Percentiles rank a stretch among this genome's conserved stretches.
These are phyloP conservation scores for Pleurotus platypus DNA, from an alignment of 768 basidiomycete species.

Conservation along the genomic window DNA sequence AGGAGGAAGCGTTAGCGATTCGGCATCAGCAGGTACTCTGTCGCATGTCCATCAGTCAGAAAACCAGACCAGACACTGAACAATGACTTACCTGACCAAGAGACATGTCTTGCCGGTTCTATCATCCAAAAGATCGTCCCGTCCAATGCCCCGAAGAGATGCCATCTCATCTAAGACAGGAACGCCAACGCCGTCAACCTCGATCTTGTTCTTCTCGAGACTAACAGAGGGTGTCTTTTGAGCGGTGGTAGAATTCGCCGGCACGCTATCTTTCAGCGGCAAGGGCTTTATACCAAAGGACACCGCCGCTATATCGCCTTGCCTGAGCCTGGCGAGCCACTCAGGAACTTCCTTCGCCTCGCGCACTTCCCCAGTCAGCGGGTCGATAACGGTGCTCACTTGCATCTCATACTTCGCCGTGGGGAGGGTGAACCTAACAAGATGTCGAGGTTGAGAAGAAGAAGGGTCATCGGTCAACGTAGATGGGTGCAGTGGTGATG, in stretches of 20 bases:
- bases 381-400: slow-evolving; percentile 74
- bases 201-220: slow-evolving; percentile 22
- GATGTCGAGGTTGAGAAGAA: slow-evolving; percentile 59
- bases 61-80: not conserved
- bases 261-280: slow-evolving; percentile 11
- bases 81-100: not conserved
- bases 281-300: slow-evolving; percentile 51
- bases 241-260: slow-evolving; percentile 14
- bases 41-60: not conserved
- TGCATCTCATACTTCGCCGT: slow-evolving; percentile 67
- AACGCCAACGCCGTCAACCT: slow-evolving; percentile 47
- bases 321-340: slow-evolving; percentile 66
- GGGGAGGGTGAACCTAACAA: slow-evolving; percentile 75
- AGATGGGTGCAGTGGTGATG: slow-evolving; percentile 78
- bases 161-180: slow-evolving; percentile 74
- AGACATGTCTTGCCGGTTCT: slow-evolving; percentile 6
- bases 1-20: slow-evolving; percentile 2
- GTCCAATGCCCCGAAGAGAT: slow-evolving; percentile 62
- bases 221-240: no score
- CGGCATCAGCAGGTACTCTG: slow-evolving; percentile 7
- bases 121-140: slow-evolving; percentile 20
- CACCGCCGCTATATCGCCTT: slow-evolving; percentile 48
- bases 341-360: slow-evolving; percentile 58
- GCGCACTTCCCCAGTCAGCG: slow-evolving; percentile 68
- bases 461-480: slow-evolving; percentile 39